Evolutionary conservation across 805 yeast genomes (phyloP), one percentile per base, ranked within the genome.

Genomic region (Debaryomyces maramus): DNA sequence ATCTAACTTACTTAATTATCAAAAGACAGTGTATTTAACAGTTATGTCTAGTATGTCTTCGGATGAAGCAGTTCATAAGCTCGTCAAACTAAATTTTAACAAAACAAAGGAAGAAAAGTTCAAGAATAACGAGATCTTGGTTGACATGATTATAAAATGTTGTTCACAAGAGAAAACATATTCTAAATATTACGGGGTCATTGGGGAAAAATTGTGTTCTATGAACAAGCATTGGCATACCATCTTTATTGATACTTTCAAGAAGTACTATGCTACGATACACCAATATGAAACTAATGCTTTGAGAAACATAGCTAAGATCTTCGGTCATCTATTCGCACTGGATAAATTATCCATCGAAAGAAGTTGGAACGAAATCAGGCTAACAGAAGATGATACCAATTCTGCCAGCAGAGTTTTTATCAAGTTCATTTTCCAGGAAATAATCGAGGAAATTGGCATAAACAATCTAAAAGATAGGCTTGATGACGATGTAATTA

Each of bases 41-140:
- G 67, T 93, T 7, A 88, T 87, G 83, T 88, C 97, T 16, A 81
- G 96, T 44, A 78, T 91, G 83, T 83, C 95, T 0, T 81, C 90
- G 4, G 96, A 88, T 49, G 99, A 93, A 67, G 91, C 96, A 0
- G 89, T 88, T 1, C 98, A 90, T 59, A 90, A 90, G 58, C 63
- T 93, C 5, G 50, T 86, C 29, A 77, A 75, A 52, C 52, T 86
- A 17, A 55, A 50, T 7, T 48, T 55, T 19, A 23, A 32, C n/a
- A 40, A 43, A 18, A 32, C 33, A n/a, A 21, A 36, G 32, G 38
- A 38, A 15, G 44, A 44, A 19, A 41, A 43, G 34, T 20, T 29
- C 16, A 36, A 67, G 6, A 70, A 76, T 32, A 78, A 81, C 48
- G 60, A 61, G 4, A 75, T 77, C 48, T 69, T 88, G 10, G 80